Evolutionary conservation across 352 stramenopile species (phyloP), one percentile per base, ranked within the genome.

Genomic region (Pythium insidiosum): DNA sequence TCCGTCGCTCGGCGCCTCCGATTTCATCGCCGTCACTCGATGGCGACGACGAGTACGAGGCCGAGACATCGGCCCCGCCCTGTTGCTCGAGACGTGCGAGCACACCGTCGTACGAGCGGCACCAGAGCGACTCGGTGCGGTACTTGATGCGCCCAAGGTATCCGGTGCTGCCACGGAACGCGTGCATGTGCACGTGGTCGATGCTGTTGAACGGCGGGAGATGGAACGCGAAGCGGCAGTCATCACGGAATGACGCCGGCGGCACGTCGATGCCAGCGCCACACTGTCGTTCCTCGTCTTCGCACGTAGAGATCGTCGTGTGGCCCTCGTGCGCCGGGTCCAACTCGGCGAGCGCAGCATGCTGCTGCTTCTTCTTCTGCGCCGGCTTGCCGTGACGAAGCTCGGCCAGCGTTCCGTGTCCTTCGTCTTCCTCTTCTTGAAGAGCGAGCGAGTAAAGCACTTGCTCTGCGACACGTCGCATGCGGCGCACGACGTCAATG

Each of bases 101-200:
- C 1, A 92, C 73, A 26, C 88, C 63, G 33, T 86, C 73, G 49
- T 72, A 88, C 28, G 74, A 88, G 46, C 73, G 73, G 58, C 76
- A 89, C 76, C 76, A 92, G 74, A 72, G 89, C 42, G 80, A 88
- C 61, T 84, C 56, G 26, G 80, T 89, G 22, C 67, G 62, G 59
- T 89, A 92, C 52, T 92, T 89, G 57, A 92, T 55, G 23, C 71
- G 66, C 19, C 74, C 74, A 23, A 82, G 73, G 37, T 71, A 77
- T 9, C 73, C 69, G 13, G 53, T 50, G 13, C 46, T 41, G 2
- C 53, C 53, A 13, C 46, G 45, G 43, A 61, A 61, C 15, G 53
- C 53, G 53, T 61, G 53, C 53, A 61, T 61, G 53, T 61, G 53
- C 34, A 61, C 53, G 33, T 61, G 53, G 36, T 61, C 53, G 35